Conservation (phyloP, 2,329 filamentous ascomycete species). For the Paracamarosporium sp. region DNA sequence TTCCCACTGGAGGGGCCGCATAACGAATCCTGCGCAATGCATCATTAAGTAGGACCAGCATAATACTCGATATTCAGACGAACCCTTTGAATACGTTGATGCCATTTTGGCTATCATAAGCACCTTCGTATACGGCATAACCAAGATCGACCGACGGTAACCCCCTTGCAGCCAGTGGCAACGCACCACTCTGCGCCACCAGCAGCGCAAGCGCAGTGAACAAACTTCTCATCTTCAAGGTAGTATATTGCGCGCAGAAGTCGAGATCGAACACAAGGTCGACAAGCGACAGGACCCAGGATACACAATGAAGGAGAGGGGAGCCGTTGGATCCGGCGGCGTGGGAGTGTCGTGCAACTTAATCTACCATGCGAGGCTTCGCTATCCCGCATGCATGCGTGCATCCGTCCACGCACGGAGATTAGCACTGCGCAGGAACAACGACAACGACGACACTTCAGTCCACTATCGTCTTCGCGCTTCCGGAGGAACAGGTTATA, state of each 20-base stretch:
- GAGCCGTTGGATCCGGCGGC: conserved; percentile 15
- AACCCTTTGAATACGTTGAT: conserved; percentile 44
- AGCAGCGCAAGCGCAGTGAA: conserved; percentile 25
- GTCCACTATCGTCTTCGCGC: neutral
- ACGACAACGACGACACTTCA: neutral
- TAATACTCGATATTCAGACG: neutral
- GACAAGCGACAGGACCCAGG: neutral
- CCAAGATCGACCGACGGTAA: conserved; percentile 39
- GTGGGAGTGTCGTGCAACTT: conserved; percentile 23
- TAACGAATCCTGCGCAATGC: conserved; percentile 52
- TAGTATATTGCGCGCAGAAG: neutral
- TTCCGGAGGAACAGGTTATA: neutral
- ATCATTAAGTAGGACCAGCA: conserved; percentile 13
- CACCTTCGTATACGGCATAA: conserved; percentile 39
- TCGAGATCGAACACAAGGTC: neutral
- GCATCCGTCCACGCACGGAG: conserved; percentile 12
- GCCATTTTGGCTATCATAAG: conserved; percentile 26
- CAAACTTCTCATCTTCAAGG: conserved; percentile 2
- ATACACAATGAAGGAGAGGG: conserved; percentile 5
- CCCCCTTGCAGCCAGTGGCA: conserved; percentile 21
- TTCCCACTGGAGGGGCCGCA: conserved; percentile 58
- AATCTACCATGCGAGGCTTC: conserved; percentile 17
- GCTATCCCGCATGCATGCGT: conserved; percentile 13
- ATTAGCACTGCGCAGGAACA: neutral
- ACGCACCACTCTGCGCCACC: conserved; percentile 11